Base-by-base conservation (phyloP, 139 green algal species). In the Protoeuglena noctilucae region DNA sequence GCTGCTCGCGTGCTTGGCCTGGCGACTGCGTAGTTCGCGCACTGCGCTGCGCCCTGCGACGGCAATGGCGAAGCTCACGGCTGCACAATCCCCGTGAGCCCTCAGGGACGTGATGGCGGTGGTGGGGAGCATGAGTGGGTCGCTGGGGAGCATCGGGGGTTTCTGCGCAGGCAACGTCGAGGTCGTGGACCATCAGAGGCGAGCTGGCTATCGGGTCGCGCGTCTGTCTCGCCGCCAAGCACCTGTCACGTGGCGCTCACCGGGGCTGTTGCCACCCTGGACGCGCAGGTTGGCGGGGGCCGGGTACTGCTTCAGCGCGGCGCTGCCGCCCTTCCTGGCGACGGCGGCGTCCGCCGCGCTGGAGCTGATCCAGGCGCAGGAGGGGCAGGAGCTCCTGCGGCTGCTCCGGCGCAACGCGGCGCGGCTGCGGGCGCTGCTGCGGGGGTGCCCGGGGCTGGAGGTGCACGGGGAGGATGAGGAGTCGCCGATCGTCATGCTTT, bases 291-390 rank as follows among this genome's bases (percentile, higher is more conserved):
- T 60, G 5, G 3, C 56, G 6, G 23, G 34, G 18, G 57, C 48
- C 54, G 92, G 92, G 47, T 99, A 99, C 76, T 88, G 79, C 65
- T 99, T 96, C 76, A 89, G 72, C 2, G 92, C 92, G 5, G 88
- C 83, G 4, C 77, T 96, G 65, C 92, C 92, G 22, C 91, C 92
- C 43, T 96, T 87, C 69, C 68, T 96, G 43, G 89, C 92, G 4
- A 74, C 63, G 0, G 66, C 72, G 23, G 79, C 68, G 24, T 34
- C 66, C 16, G 57, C 40, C 41, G 65, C 78, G 14, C 59, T 87
- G 41, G 41, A 75, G 18, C 19, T 55, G 23, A 41, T 86, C 21
- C 34, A 66, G 56, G 3, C 34, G 34, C 34, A 27, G 3, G 31
- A 66, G 5, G 64, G 53, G 0, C 16, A 22, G 7, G 24, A 55